These are phyloP conservation scores for Penicillium salamii DNA, from an alignment of 495 filamentous ascomycete genomes.

Conservation along the genomic window DNA sequence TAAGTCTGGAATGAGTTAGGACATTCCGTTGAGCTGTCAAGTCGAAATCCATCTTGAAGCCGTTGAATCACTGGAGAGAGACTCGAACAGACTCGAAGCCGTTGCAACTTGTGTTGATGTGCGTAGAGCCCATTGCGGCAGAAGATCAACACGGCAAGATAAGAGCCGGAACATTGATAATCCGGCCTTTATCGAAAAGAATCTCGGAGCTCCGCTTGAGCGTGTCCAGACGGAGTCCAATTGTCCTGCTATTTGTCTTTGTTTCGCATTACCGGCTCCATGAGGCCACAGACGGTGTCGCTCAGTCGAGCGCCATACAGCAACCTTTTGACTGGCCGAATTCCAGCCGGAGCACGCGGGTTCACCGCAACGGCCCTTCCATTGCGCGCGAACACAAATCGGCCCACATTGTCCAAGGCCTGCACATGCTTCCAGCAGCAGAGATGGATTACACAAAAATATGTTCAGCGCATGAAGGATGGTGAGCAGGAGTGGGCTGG, in stretches of 20 bases:
- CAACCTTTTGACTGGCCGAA: slow-evolving; percentile 9
- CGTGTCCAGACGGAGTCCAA: slow-evolving; percentile 5
- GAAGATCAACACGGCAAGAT: neutral
- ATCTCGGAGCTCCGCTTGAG: slow-evolving; percentile 16
- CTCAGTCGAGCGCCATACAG: slow-evolving; percentile 27
- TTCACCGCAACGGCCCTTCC: slow-evolving; percentile 25
- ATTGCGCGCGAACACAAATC: slow-evolving; percentile 12
- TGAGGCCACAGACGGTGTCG: slow-evolving; percentile 26
- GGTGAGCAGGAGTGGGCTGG: slow-evolving; percentile 57
- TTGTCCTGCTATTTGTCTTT: slow-evolving; percentile 6
- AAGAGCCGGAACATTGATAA: slow-evolving; percentile 19
- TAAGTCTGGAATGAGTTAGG: slow-evolving; percentile 8
- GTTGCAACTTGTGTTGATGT: too few species aligned
- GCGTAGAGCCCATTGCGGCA: neutral
- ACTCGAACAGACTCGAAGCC: neutral
- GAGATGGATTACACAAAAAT: slow-evolving; percentile 49
- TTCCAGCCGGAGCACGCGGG: slow-evolving; percentile 23
- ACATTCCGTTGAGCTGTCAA: too few species aligned
- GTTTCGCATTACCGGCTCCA: slow-evolving; percentile 16
- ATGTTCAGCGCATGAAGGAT: slow-evolving; percentile 48
- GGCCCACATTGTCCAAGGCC: slow-evolving; percentile 11
- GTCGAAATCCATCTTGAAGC: too few species aligned
- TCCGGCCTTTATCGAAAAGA: slow-evolving; percentile 27
- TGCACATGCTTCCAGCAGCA: slow-evolving; percentile 23
- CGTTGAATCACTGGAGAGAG: too few species aligned